Conservation (phyloP, 163 green algal species). For the Dunaliella salina region DNA sequence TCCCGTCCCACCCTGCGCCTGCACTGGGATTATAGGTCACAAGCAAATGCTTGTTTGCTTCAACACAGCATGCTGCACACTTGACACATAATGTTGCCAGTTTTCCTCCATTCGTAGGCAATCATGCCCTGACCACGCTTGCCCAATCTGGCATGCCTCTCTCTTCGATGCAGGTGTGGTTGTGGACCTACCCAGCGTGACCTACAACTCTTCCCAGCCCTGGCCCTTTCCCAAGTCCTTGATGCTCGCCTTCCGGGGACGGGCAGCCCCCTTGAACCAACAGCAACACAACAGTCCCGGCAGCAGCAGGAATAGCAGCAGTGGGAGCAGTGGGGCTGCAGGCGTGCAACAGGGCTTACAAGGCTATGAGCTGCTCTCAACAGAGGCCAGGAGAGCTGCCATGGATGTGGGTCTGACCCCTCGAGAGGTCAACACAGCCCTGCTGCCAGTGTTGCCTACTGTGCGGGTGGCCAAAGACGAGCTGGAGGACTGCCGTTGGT, state of each 20-base stretch:
- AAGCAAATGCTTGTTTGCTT: too few species aligned
- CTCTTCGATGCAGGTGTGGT: slow-evolving; percentile 27
- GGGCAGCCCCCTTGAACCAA: background rate
- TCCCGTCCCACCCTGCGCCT: too few species aligned
- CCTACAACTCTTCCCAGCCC: slow-evolving; percentile 15
- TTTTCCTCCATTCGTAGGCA: too few species aligned
- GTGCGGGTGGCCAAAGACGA: slow-evolving; percentile 47
- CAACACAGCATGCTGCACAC: too few species aligned
- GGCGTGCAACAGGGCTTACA: too few species aligned
- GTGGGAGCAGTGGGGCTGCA: background rate
- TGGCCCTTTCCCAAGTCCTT: slow-evolving; percentile 71
- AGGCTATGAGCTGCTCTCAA: slow-evolving; percentile 25
- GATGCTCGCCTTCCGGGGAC: slow-evolving; percentile 73
- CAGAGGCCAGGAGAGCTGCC: slow-evolving; percentile 21
- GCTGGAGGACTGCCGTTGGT: slow-evolving; percentile 74
- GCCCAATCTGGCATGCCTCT: too few species aligned
- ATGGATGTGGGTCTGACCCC: slow-evolving; percentile 26
- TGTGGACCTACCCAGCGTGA: slow-evolving; percentile 39
- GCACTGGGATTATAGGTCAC: too few species aligned
- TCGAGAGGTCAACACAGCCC: slow-evolving; percentile 37
- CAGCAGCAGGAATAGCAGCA: slow-evolving; percentile 14
- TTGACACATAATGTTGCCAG: too few species aligned
- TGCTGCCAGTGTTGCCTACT: slow-evolving; percentile 29
- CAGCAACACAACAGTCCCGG: slow-evolving; percentile 16
- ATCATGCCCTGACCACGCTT: too few species aligned